Base-by-base conservation (phyloP, 2,329 filamentous ascomycete species). In the Aspergillus ochraceus region DNA sequence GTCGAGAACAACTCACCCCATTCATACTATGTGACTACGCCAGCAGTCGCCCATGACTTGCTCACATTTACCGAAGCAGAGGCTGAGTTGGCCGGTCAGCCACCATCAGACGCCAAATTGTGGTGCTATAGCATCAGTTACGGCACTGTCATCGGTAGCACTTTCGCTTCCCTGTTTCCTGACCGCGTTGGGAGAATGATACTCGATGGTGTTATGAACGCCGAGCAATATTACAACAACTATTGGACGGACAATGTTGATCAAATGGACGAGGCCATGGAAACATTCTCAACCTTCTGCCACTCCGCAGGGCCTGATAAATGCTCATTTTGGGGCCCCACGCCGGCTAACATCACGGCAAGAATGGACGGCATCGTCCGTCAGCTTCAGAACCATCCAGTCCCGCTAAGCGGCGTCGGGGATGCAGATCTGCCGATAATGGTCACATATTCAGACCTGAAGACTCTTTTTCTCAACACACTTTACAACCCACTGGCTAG, bases 221-320 rank as follows among this genome's bases (percentile, higher is more conserved):
- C 71, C 3, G 70, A 74, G 29, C 83, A 86, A 63, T 78, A 81
- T 46, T 83, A 84, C 54, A 69, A 67, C 22, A 77, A 76, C 3
- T 70, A 71, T 65, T 86, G 82, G 83, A 81, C 77, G 58, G 73
- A 76, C 29, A 76, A 80, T 54, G 66, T 85, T 6, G 74, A 74
- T n/a, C 82, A 87, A 64, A 80, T 82, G 14, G 85, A 88, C 68
- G 76, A 79, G 54, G 79, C 83, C 6, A 79, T 86, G 65, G 71
- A 78, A 1, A 79, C 74, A 19, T 87, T 88, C 59, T 85, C 83
- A 65, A 71, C 75, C 19, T 78, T 80, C 46, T 89, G 86, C 66
- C 79, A 81, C 66, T 72, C 77, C 47, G 84, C 81, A 19, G 82
- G 83, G 0, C 59, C 63, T 50, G 29, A 58, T 39, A 64, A 65